Conservation (phyloP, 208 protist genomes). For the Strigomonas culicis region DNA sequence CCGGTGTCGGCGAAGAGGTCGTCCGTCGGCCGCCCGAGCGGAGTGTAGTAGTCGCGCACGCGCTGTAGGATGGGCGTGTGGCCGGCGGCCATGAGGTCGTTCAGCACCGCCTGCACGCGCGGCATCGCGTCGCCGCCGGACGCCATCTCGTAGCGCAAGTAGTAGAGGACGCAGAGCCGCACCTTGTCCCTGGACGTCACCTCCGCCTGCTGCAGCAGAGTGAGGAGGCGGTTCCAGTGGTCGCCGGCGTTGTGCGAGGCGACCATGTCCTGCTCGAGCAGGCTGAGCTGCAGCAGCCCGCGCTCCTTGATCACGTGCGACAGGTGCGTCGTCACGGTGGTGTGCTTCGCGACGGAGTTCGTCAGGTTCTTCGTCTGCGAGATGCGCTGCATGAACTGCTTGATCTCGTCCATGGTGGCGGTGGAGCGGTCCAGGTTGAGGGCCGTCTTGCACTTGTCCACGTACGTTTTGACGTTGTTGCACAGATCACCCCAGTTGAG, state of each 20-base stretch:
- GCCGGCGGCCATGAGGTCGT: constrained; percentile 14
- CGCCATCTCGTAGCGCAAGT: constrained; percentile 70
- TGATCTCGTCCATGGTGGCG: constrained; percentile 87
- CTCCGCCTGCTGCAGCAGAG: constrained; percentile 30
- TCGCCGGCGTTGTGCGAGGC: constrained; percentile 46
- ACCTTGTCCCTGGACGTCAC: constrained; percentile 41
- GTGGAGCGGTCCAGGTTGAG: constrained; percentile 76
- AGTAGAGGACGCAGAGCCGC: constrained; percentile 80
- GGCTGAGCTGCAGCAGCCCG: constrained; percentile 89
- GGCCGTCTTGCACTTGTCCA: constrained; percentile 92
- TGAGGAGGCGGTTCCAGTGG: constrained; percentile 68
- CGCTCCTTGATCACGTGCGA: constrained; percentile 76
- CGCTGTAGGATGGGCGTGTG: constrained; percentile 42
- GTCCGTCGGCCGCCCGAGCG: constrained; percentile 45
- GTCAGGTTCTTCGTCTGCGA: constrained; percentile 78
- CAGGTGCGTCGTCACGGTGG: constrained; percentile 68
- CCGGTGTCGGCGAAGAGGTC: constrained; percentile 86
- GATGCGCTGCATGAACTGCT: constrained; percentile 82
- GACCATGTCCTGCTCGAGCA: constrained; percentile 96
- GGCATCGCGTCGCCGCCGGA: constrained; percentile 12
- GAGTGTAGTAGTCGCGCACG: constrained; percentile 65
- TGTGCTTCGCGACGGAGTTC: constrained; percentile 83
- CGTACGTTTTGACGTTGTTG: constrained; percentile 90
- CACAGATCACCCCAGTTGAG: constrained; percentile 98
- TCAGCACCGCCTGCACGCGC: constrained; percentile 10